These are phyloP conservation scores for Chlamydomonas schloesseri DNA, from an alignment of 139 green algal species.

Conservation along the genomic window DNA sequence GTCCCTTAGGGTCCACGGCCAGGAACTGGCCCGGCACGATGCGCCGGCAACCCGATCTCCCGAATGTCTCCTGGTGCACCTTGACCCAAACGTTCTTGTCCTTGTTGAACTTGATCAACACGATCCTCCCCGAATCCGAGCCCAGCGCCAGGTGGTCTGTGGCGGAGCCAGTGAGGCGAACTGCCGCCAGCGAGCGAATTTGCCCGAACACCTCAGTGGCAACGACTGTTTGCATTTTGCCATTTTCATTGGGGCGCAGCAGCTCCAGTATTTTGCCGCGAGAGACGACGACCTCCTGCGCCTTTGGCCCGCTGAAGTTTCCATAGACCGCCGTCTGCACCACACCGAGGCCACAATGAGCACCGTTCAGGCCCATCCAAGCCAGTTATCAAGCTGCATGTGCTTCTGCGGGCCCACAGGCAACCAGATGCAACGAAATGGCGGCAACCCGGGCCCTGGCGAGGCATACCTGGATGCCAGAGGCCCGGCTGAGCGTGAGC, in stretches of 20 bases:
- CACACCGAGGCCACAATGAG: too few relatives aligned
- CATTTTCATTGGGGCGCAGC: conserved; percentile 91
- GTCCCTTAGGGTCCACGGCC: conserved; percentile 93
- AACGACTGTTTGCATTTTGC: conserved; percentile 77
- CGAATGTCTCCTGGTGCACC: conserved; percentile 98
- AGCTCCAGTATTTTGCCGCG: conserved; percentile 95
- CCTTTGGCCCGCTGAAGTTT: conserved; percentile 96
- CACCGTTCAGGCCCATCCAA: not conserved
- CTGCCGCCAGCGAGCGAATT: conserved; percentile 89
- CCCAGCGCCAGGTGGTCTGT: conserved; percentile 94
- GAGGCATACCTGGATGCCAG: conserved; percentile 81
- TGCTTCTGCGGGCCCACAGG: not conserved
- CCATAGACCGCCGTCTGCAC: conserved; percentile 92
- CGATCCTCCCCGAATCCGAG: conserved; percentile 94
- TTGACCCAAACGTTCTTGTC: conserved; percentile 91
- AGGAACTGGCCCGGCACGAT: conserved; percentile 97
- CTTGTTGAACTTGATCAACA: conserved; percentile 95
- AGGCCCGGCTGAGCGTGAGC: conserved; percentile 80
- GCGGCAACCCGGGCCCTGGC: not conserved
- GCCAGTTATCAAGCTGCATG: not conserved
- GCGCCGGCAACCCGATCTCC: conserved; percentile 91
- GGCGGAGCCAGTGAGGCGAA: conserved; percentile 90
- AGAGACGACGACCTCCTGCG: conserved; percentile 95
- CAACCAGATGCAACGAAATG: not conserved
- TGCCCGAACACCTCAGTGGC: conserved; percentile 90